A percentile compares a stretch with the other conserved stretches of the same genome.
phyloP scores from a whole-genome alignment of 2,329 filamentous ascomycete genomes.

The Coniosporium tulheliwenetii region DNA sequence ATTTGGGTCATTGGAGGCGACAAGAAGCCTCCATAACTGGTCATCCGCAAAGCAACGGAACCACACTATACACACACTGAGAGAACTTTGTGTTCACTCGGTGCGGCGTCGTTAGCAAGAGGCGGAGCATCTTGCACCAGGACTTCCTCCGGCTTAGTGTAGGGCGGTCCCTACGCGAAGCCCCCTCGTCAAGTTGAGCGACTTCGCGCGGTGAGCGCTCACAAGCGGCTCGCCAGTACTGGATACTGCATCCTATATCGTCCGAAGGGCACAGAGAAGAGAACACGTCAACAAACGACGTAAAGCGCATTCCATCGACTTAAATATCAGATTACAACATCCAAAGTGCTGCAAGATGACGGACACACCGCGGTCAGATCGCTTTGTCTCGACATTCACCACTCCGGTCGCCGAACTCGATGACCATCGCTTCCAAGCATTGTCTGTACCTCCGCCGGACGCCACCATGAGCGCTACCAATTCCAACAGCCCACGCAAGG shows the following conservation, averaged over 20 bases:
- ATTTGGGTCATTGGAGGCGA: slow-evolving; percentile 95
- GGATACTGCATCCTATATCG: not conserved
- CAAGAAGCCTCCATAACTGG: slow-evolving; percentile 94
- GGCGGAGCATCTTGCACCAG: slow-evolving; percentile 7
- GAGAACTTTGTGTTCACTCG: no score
- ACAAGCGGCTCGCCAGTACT: slow-evolving; percentile 32
- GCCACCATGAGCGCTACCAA: slow-evolving; percentile 11
- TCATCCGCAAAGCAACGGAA: slow-evolving; percentile 10
- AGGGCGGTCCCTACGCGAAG: slow-evolving; percentile 29
- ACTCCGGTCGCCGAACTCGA: slow-evolving; percentile 69
- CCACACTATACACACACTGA: slow-evolving; percentile 5
- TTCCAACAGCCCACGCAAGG: slow-evolving; percentile 20
- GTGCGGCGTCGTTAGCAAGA: slow-evolving; percentile 9
- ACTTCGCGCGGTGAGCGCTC: slow-evolving; percentile 35
- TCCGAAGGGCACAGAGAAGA: not conserved
- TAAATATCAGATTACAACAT: no score
- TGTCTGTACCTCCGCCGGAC: slow-evolving; percentile 44
- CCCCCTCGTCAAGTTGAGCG: slow-evolving; percentile 33
- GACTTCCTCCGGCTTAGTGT: slow-evolving; percentile 21
- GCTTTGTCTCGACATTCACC: slow-evolving; percentile 45
- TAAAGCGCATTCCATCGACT: not conserved
- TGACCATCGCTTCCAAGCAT: slow-evolving; percentile 61
- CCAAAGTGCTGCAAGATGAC: slow-evolving; percentile 22
- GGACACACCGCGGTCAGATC: slow-evolving; percentile 50
- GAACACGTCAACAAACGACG: slow-evolving; percentile 15